phyloP scores from a whole-genome alignment of 495 filamentous ascomycete genomes.

The Trichoderma parareesei region DNA sequence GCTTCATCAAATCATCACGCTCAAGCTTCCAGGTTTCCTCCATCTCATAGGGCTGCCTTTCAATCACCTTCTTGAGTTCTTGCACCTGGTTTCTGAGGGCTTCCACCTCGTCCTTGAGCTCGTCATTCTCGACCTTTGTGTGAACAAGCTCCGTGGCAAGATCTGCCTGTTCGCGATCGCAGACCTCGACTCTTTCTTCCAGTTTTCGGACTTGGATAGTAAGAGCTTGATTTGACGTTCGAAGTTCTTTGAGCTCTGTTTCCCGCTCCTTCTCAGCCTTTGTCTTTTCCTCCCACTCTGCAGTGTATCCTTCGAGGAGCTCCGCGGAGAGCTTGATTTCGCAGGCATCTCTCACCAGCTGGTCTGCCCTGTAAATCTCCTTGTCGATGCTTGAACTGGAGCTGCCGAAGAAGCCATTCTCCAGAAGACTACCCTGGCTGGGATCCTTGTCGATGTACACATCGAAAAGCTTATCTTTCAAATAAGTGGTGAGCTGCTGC shows the following conservation, averaged over 20 bases:
- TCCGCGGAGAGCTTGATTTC: constrained; percentile 77
- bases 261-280: constrained; percentile 71
- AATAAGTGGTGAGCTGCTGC: constrained; percentile 71
- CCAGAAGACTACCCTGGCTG: constrained; percentile 76
- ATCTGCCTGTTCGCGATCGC: constrained; percentile 87
- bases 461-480: constrained; percentile 92
- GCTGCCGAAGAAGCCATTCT: constrained; percentile 96
- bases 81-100: constrained; percentile 71
- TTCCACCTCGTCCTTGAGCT: constrained; percentile 80
- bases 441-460: constrained; percentile 93
- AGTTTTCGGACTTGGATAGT: constrained; percentile 65
- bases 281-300: constrained; percentile 88
- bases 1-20: constrained; percentile 86
- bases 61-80: constrained; percentile 75
- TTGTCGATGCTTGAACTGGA: constrained; percentile 77
- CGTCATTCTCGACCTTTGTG: constrained; percentile 88
- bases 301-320: constrained; percentile 66
- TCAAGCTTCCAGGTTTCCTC: constrained; percentile 74
- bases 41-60: constrained; percentile 82
- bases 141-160: constrained; percentile 84
- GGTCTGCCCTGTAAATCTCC: constrained; percentile 89
- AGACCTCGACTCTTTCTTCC: constrained; percentile 81
- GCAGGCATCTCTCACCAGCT: constrained; percentile 88
- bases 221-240: constrained; percentile 53
- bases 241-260: constrained; percentile 69